Percentiles rank a stretch among this genome's conserved stretches.
Evolutionary conservation across 1,284 basidiomycete species (phyloP).

Genomic region (Trichosporon ovoides): DNA sequence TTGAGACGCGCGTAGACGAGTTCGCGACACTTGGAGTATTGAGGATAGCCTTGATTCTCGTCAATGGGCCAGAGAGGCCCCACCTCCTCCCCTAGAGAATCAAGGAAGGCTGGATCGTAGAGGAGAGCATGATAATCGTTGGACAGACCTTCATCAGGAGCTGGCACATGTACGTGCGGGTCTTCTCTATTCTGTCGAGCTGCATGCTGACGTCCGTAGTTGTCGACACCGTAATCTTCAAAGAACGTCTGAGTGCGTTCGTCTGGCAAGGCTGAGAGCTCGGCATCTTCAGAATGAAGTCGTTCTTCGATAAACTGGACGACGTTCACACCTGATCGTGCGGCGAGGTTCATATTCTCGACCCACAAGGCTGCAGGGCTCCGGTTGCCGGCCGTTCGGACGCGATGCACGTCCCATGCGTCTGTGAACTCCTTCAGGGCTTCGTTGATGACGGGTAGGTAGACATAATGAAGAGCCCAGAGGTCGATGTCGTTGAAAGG

Average conservation of each 20-base stretch:
- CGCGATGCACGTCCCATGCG: conserved; percentile 49
- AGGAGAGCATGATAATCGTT: not conserved
- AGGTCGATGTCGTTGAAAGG: conserved; percentile 40
- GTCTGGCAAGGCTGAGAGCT: no score
- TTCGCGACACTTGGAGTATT: not conserved
- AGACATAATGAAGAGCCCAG: conserved; percentile 52
- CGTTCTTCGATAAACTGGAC: not conserved
- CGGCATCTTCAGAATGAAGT: not conserved
- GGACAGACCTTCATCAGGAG: not conserved
- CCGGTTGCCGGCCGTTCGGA: conserved; percentile 5
- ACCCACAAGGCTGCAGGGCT: not conserved
- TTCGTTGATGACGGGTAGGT: conserved; percentile 47
- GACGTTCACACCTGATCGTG: not conserved
- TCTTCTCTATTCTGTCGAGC: not conserved
- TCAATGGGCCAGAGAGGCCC: not conserved
- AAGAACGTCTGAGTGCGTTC: not conserved
- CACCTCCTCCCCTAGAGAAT: not conserved
- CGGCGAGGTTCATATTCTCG: not conserved
- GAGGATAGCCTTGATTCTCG: not conserved
- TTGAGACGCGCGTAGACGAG: not conserved
- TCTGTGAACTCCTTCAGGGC: conserved; percentile 47
- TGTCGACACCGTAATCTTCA: not conserved
- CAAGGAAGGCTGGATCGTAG: not conserved
- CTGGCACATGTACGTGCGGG: not conserved
- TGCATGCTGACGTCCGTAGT: not conserved